Percentiles rank a stretch among this genome's conserved stretches.
Evolutionary conservation across 305 asterid species (phyloP).

Genomic region (Fraxinus latifolia): DNA sequence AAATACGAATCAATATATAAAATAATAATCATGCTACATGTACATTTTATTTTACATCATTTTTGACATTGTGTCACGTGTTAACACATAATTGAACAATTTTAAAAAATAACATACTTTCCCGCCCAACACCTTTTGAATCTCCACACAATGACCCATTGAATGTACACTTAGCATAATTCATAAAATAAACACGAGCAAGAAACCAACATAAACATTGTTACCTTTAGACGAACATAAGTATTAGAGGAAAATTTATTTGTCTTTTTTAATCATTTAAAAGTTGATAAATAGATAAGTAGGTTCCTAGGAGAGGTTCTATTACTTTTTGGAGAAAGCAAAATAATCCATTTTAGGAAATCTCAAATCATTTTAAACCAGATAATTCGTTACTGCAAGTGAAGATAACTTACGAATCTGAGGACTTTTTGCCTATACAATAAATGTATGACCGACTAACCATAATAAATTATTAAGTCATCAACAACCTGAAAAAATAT

Average conservation of each 20-base stretch:
- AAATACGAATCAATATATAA: conserved; percentile 31
- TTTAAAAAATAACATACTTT: too few relatives aligned
- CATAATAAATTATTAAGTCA: not conserved
- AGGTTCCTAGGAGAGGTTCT: not conserved
- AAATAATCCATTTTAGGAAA: not conserved
- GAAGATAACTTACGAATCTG: not conserved
- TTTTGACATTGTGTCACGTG: too few relatives aligned
- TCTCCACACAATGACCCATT: too few relatives aligned
- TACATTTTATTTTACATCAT: too few relatives aligned
- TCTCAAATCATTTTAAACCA: not conserved
- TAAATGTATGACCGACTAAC: not conserved
- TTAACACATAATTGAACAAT: too few relatives aligned
- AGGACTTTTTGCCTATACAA: not conserved
- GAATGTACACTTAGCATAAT: too few relatives aligned
- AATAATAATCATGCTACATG: not conserved
- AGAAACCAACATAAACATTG: conserved; percentile 16
- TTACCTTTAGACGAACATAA: conserved; percentile 83
- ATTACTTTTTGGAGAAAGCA: not conserved
- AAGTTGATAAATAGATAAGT: conserved; percentile 9
- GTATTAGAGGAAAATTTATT: conserved; percentile 43
- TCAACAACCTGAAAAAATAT: not conserved
- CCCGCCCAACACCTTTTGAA: too few relatives aligned
- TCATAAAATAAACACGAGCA: not conserved
- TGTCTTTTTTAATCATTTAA: conserved; percentile 12
- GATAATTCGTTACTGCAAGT: conserved; percentile 15